Base-by-base conservation (phyloP, 2,329 filamentous ascomycete species). In the Colletotrichum siamense region DNA sequence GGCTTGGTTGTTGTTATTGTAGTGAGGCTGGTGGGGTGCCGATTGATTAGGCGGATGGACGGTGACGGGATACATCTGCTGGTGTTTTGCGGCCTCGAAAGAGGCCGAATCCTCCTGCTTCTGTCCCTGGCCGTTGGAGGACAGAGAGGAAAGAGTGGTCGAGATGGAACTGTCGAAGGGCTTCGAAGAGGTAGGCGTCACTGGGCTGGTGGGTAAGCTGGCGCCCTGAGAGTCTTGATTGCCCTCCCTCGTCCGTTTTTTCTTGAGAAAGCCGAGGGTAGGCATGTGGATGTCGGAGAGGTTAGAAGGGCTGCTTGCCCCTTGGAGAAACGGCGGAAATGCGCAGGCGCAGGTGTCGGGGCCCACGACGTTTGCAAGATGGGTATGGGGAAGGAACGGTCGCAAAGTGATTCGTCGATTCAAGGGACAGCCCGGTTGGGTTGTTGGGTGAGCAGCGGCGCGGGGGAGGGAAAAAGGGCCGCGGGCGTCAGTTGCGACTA, bases 231-330 rank as follows among this genome's bases (percentile, higher is more conserved):
- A 91, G 84, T 95, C 93, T 84, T 92, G 90, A 84, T 93, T 92
- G 84, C 93, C 94, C 89, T 98, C 96, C 92, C 96, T 98, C 88
- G 96, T 98, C 92, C 96, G 94, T 92, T 98, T 98, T 92, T 98
- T 99, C 92, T 98, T 98, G 85, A 99, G 92, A 85, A 98, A 96
- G 87, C 95, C 95, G 90, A 98, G 92, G 86, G 92, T 95, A 93
- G 96, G 97, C 97, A 99, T 99, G 83, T 82, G 85, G 80, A 71
- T 62, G 73, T 64, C 71, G 76, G 71, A 81, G 81, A 79, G 77
- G 79, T 78, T 76, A 80, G 80, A 81, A 81, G 78, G 81, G 67
- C 66, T 30, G 66, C 75, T 61, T 75, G 72, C 71, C 65, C 72
- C 52, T 55, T 36, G 61, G 57, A 36, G 61, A 75, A 71, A 75